Percentiles rank a stretch among this genome's conserved stretches.
Conservation (phyloP, 208 protist genomes). For the Phytomonas serpens region DNA sequence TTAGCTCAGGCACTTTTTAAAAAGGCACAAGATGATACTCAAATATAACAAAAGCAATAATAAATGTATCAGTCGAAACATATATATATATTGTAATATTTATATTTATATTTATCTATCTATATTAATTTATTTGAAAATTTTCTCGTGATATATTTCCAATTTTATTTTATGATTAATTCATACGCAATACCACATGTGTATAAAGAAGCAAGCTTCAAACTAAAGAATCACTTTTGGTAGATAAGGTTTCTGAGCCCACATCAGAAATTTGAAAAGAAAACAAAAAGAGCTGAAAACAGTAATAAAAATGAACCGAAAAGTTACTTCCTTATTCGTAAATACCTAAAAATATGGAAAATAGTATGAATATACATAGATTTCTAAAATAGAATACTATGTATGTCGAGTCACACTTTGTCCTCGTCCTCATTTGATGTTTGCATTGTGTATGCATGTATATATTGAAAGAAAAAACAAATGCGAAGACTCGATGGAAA, state of each 20-base stretch:
- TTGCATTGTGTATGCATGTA: background rate
- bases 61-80: slow-evolving; percentile 1
- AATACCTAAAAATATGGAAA: slow-evolving; percentile 12
- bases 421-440: slow-evolving; percentile 5
- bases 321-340: slow-evolving; percentile 11
- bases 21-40: slow-evolving; percentile 3
- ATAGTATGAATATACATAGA: slow-evolving; percentile 6
- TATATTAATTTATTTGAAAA: background rate
- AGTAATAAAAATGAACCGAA: slow-evolving; percentile 16
- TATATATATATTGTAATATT: slow-evolving; percentile 2
- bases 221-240: background rate
- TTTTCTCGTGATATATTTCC: background rate
- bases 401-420: background rate
- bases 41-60: slow-evolving; percentile 13
- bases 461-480: slow-evolving; percentile 21
- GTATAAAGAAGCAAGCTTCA: background rate
- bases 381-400: background rate
- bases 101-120: slow-evolving; percentile 3
- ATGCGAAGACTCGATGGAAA: background rate
- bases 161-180: background rate
- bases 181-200: background rate
- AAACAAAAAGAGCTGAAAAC: slow-evolving; percentile 14
- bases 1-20: background rate
- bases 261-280: slow-evolving; percentile 5
- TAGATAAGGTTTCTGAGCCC: background rate